Base-by-base conservation (phyloP, 345 rosid species). In the Salix viminalis region DNA sequence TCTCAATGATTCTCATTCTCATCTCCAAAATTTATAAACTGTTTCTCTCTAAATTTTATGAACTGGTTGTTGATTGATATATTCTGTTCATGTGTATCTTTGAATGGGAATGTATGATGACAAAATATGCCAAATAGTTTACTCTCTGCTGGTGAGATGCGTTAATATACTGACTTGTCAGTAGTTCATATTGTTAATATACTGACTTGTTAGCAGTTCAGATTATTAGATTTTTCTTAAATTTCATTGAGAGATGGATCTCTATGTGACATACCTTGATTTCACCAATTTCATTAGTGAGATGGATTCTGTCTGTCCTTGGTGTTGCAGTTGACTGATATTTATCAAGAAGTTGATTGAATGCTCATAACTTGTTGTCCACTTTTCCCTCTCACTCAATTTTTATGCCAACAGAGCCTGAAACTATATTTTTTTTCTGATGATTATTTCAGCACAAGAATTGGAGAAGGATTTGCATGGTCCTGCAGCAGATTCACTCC, bases 381-480 rank as follows among this genome's bases (percentile, higher is more conserved):
- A 1, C 37, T 21, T 7, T 69, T 70, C 24, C 62, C 39, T 54
- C 39, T 4, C 15, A 46, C 7, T 44, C 42, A 30, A 64, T 72
- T 42, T 54, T 54, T 46, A 69, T 54, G 14, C 30, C 0, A 18
- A 24, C 14, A 26, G 46, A 58, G 19, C n/a, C 69, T 70, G 50
- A 76, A 52, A 14, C 78, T 52, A 13, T 56, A 42, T 65, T 44
- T 75, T 21, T 58, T 36, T 32, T 70, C 12, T 21, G 76, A 48
- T 73, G 34, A 73, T 65, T 62, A 83, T 58, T 87, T 78, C 93
- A 96, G 99, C 99, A 39, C 98, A 96, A 84, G 99, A 96, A 71
- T 85, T 92, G 86, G 99, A 92, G 91, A 94, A 94, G 90, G 98
- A 92, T 89, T 83, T 96, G 85, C 84, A 87, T 70, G 97, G 97